Conservation (phyloP, 2,329 filamentous ascomycete genomes). For the Lasiodiplodia theobromae region DNA sequence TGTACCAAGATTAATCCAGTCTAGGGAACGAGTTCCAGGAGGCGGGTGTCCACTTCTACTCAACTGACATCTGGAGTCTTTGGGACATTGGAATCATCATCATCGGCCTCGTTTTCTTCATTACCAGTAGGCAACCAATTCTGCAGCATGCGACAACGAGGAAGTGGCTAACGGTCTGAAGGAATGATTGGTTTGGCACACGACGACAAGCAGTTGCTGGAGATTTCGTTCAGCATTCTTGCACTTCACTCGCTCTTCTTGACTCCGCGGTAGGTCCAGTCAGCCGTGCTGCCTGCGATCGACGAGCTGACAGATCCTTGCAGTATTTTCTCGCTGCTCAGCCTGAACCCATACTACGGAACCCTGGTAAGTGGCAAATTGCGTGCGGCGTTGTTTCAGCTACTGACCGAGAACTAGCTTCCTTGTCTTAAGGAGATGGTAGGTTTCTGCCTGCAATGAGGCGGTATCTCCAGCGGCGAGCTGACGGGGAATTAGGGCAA, state of each 20-base stretch:
- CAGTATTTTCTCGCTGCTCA: constrained; percentile 85
- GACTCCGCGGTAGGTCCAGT: constrained; percentile 67
- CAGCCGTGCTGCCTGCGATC: constrained; percentile 27
- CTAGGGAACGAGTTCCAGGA: constrained; percentile 36
- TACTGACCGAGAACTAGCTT: constrained; percentile 58
- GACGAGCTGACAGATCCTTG: constrained; percentile 26
- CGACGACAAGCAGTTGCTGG: constrained; percentile 68
- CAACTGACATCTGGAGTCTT: constrained; percentile 78
- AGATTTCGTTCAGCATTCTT: constrained; percentile 86
- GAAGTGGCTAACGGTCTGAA: constrained; percentile 41
- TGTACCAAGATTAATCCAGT: constrained; percentile 38
- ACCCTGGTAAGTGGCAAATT: constrained; percentile 61
- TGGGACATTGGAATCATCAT: constrained; percentile 71
- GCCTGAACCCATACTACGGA: constrained; percentile 88
- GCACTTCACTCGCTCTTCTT: constrained; percentile 89
- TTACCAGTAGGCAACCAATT: constrained; percentile 66
- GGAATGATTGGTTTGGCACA: constrained; percentile 72
- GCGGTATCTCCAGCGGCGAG: constrained; percentile 7
- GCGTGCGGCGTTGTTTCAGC: constrained; percentile 18
- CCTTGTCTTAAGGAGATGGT: constrained; percentile 93
- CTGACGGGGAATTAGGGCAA: constrained; percentile 63
- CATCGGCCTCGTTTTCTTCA: constrained; percentile 74
- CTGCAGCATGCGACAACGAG: constrained; percentile 10
- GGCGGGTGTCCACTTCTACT: constrained; percentile 20
- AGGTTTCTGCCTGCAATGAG: constrained; percentile 31